Conservation (phyloP, 2,329 filamentous ascomycete genomes). For the Talaromyces islandicus region DNA sequence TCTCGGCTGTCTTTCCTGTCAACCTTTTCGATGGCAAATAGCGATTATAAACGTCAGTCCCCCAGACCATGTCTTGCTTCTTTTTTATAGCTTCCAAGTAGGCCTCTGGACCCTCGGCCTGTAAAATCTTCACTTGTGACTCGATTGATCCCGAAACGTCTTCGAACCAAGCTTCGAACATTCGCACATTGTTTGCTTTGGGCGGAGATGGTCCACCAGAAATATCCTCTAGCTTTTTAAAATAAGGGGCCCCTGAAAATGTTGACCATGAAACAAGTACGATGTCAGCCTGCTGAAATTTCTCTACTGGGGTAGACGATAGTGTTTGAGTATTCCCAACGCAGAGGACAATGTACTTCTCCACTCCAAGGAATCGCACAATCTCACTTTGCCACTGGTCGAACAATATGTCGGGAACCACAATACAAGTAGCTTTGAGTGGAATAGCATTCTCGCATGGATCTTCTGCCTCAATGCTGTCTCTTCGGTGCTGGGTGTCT, state of each 20-base stretch:
- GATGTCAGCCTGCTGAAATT: constrained; percentile 47
- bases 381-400: constrained; percentile 56
- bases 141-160: constrained; percentile 38
- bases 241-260: constrained; percentile 44
- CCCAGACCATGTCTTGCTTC: constrained; percentile 23
- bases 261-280: constrained; percentile 51
- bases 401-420: constrained; percentile 52
- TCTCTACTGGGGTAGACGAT: constrained; percentile 33
- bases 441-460: constrained; percentile 28
- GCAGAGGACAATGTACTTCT: constrained; percentile 38
- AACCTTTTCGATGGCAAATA: constrained; percentile 25
- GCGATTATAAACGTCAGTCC: constrained; percentile 29
- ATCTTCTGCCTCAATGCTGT: constrained; percentile 10
- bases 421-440: constrained; percentile 53
- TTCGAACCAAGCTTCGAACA: constrained; percentile 51
- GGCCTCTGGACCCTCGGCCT: constrained; percentile 20
- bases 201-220: constrained; percentile 42
- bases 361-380: constrained; percentile 41
- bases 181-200: constrained; percentile 35
- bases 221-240: constrained; percentile 45
- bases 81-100: constrained; percentile 26
- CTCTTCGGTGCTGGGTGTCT: constrained; percentile 35
- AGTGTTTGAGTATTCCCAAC: constrained; percentile 39
- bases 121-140: constrained; percentile 34
- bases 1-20: constrained; percentile 20